Evolutionary conservation across 257 asterid species (phyloP).

Genomic region (Linderniella brevidens): DNA sequence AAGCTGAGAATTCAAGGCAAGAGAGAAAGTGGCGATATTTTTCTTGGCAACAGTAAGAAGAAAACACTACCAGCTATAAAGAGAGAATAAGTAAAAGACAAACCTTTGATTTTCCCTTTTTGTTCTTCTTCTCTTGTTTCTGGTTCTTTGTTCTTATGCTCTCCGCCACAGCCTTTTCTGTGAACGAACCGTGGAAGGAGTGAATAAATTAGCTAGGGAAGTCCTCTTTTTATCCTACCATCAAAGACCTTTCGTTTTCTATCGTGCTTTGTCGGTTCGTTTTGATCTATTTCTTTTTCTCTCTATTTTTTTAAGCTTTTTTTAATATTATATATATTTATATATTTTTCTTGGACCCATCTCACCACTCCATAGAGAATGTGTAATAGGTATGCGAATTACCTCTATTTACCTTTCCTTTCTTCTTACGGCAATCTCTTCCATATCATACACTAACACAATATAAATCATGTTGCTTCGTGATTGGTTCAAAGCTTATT

Average conservation of each 20-base stretch:
- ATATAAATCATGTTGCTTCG: slow-evolving; percentile 22
- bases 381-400: slow-evolving; percentile 26
- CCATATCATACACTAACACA: slow-evolving; percentile 12
- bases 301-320: slow-evolving; percentile 5
- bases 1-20: slow-evolving; percentile 15
- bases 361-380: slow-evolving; percentile 10
- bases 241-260: slow-evolving; percentile 17
- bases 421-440: slow-evolving; percentile 47
- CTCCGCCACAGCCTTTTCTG: slow-evolving; percentile 13
- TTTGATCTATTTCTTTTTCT: slow-evolving; percentile 19
- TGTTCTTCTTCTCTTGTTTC: slow-evolving; percentile 2
- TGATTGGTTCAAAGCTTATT: slow-evolving; percentile 34
- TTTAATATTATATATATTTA: no score
- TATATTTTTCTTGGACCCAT: not conserved
- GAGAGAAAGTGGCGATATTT: slow-evolving; percentile 3
- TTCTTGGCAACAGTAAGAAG: slow-evolving; percentile 2
- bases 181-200: slow-evolving; percentile 13
- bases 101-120: slow-evolving; percentile 15
- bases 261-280: slow-evolving; percentile 28
- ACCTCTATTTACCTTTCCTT: slow-evolving; percentile 40
- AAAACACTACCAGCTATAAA: not conserved
- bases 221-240: slow-evolving; percentile 31
- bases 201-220: not conserved
- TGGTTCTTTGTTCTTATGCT: slow-evolving; percentile 7
- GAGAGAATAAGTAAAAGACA: slow-evolving; percentile 8